A percentile compares a stretch with the other conserved stretches of the same genome.
Evolutionary conservation across 1,284 basidiomycete species (phyloP).

Genomic region (Stygiomarasmius scandens): DNA sequence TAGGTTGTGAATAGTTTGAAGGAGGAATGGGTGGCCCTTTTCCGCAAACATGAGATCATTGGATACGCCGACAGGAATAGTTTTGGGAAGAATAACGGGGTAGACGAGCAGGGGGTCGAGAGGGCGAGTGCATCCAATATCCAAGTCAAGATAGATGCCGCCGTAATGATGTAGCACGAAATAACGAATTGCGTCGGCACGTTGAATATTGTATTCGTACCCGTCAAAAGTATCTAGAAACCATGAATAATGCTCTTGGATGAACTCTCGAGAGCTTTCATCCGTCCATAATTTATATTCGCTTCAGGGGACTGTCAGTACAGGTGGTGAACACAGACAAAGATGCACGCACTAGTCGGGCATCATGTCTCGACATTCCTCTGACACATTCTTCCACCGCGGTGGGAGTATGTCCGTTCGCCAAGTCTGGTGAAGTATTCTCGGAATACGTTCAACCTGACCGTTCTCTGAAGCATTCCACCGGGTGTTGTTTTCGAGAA

Average conservation of each 20-base stretch:
- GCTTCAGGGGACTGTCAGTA: conserved; percentile 44
- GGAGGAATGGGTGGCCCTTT: conserved; percentile 87
- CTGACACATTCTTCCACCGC: conserved; percentile 80
- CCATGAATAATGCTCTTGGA: conserved; percentile 87
- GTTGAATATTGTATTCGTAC: conserved; percentile 94
- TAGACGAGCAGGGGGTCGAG: conserved; percentile 88
- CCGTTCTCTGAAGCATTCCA: conserved; percentile 65
- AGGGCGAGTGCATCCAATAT: conserved; percentile 92
- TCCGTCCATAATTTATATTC: conserved; percentile 99
- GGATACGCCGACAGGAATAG: conserved; percentile 94
- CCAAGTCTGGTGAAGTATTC: conserved; percentile 99
- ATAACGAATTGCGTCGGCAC: conserved; percentile 97
- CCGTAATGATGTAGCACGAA: conserved; percentile 96
- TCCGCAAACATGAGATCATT: conserved; percentile 97
- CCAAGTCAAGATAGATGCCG: conserved; percentile 95
- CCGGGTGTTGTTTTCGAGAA: conserved; percentile 49
- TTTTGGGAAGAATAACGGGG: conserved; percentile 91
- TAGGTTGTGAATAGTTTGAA: conserved; percentile 91
- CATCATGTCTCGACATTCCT: conserved; percentile 86
- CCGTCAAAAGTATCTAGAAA: conserved; percentile 92
- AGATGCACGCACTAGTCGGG: conserved; percentile 92
- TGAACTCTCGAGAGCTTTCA: conserved; percentile 85
- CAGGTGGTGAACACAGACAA: conserved; percentile 18
- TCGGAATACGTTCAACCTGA: conserved; percentile 77
- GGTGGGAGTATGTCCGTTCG: conserved; percentile 87